Conservation (phyloP, 2,329 filamentous ascomycete species). For the Lecanicillium sp. region DNA sequence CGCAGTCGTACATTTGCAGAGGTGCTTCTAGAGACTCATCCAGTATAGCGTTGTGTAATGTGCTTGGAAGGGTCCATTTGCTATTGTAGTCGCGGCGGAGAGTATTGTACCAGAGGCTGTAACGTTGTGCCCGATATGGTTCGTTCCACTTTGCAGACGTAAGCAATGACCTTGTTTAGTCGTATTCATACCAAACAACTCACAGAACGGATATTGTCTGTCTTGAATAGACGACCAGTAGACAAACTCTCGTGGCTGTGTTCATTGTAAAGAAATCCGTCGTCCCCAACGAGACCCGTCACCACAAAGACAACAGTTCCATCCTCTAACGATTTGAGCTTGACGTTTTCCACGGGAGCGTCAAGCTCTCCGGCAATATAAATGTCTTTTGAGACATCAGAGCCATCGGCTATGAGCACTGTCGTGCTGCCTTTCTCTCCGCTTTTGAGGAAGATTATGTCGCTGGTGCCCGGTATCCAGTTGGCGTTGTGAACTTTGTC, state of each 20-base stretch:
- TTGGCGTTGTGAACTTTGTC: conserved; percentile 21
- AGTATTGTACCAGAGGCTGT: conserved; percentile 30
- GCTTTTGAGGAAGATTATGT: conserved; percentile 24
- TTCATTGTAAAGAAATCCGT: conserved; percentile 25
- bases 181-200: conserved; percentile 13
- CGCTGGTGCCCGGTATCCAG: conserved; percentile 26
- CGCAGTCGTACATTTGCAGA: conserved; percentile 15
- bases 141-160: conserved; percentile 20
- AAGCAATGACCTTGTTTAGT: background rate
- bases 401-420: conserved; percentile 20
- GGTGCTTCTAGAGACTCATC: conserved; percentile 24
- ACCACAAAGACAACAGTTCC: conserved; percentile 27
- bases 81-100: conserved; percentile 16
- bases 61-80: conserved; percentile 20
- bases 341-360: conserved; percentile 23
- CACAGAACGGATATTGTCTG: conserved; percentile 23
- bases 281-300: conserved; percentile 21
- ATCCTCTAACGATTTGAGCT: conserved; percentile 23
- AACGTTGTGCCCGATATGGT: conserved; percentile 20
- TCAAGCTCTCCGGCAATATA: conserved; percentile 22
- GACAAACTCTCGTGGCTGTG: conserved; percentile 15
- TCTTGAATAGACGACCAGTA: conserved; percentile 26
- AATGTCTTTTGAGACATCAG: conserved; percentile 12
- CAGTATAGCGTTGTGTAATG: conserved; percentile 24
- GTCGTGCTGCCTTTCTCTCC: conserved; percentile 21